These are phyloP conservation scores for Setomelanomma holmii DNA, from an alignment of 2,329 filamentous ascomycete genomes.

Conservation along the genomic window DNA sequence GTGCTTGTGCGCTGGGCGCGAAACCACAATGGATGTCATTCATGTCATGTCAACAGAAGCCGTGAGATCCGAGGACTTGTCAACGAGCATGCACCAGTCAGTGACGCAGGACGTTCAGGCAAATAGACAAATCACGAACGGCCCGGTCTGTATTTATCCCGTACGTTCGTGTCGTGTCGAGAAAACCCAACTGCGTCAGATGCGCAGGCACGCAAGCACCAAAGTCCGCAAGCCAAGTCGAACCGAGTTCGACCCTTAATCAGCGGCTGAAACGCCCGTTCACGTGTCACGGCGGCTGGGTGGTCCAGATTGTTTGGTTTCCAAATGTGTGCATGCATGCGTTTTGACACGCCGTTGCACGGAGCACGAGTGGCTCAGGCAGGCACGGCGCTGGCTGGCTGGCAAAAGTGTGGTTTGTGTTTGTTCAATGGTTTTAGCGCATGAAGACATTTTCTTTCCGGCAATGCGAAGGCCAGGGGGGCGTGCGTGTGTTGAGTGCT, in stretches of 20 bases:
- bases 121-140: too few relatives aligned
- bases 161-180: neutral
- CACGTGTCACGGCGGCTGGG: conserved; percentile 1
- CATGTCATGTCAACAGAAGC: too few relatives aligned
- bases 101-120: neutral
- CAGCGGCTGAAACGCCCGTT: conserved; percentile 10
- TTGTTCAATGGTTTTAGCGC: conserved; percentile 6
- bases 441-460: conserved; percentile 13
- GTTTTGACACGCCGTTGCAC: conserved; percentile 1
- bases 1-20: too few relatives aligned
- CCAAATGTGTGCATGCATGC: neutral
- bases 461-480: conserved; percentile 9
- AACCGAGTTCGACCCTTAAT: conserved; percentile 4
- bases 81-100: neutral
- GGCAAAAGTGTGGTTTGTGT: neutral
- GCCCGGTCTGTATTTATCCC: neutral
- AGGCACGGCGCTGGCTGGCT: conserved; percentile 8
- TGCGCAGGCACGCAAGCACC: too few relatives aligned
- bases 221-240: too few relatives aligned
- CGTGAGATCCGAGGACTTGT: neutral
- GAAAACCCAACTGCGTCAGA: neutral
- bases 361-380: neutral
- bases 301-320: conserved; percentile 17
- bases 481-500: conserved; percentile 14
- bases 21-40: too few relatives aligned